phyloP scores from a whole-genome alignment of 2,329 filamentous ascomycete genomes.

The Fusarium globosum region DNA sequence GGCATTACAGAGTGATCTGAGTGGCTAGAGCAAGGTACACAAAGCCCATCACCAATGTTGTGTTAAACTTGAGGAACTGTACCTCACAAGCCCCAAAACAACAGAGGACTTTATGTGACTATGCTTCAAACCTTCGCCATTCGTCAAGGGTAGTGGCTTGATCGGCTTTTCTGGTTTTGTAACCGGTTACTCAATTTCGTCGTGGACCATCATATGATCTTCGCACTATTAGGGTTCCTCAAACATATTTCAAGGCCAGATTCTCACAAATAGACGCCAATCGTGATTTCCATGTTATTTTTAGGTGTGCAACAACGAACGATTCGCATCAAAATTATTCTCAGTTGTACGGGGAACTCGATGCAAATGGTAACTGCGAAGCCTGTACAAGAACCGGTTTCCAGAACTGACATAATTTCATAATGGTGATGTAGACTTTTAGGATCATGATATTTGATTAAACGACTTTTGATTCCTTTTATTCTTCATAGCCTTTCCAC shows the following conservation, averaged over 20 bases:
- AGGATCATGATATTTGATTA: conserved; percentile 36
- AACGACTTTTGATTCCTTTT: conserved; percentile 43
- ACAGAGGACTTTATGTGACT: not conserved
- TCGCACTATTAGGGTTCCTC: not conserved
- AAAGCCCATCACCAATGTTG: not conserved
- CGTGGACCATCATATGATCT: not conserved
- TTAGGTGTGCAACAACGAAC: not conserved
- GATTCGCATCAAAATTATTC: not conserved
- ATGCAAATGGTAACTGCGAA: not conserved
- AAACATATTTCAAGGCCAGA: not conserved
- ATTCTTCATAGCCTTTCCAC: conserved; percentile 41
- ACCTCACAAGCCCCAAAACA: not conserved
- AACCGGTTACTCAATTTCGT: not conserved
- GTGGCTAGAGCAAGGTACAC: not conserved
- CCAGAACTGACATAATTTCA: not conserved
- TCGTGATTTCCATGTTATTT: no score
- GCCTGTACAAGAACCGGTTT: not conserved
- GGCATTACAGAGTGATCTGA: not conserved
- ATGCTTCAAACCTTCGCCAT: not conserved
- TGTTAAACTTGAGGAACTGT: not conserved
- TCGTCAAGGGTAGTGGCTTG: not conserved
- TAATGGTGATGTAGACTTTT: not conserved
- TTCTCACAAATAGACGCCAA: not conserved
- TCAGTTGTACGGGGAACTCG: not conserved
- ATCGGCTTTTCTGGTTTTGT: not conserved